Base-by-base conservation (phyloP, 805 yeast species). In the Komagataella kurtzmanii region DNA sequence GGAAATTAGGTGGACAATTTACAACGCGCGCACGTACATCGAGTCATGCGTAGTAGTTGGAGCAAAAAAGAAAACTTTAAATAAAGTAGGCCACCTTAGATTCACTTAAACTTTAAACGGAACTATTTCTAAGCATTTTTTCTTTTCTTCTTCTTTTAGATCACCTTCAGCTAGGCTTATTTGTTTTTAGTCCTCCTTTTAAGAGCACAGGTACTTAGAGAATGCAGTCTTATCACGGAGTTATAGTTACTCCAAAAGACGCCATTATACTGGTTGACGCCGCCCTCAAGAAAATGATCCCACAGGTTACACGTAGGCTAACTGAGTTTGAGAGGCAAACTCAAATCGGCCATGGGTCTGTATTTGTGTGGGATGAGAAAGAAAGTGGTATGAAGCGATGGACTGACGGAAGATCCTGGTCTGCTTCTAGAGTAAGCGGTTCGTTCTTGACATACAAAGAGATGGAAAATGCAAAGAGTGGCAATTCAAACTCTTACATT, bases 371-470 rank as follows among this genome's bases (percentile, higher is more conserved):
- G 89, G 83, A 80, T 61, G 90, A 84, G 61, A 68, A 73, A 12
- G 82, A 79, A 57, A 79, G 86, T 46, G 84, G 81, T 17, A 82
- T 85, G 80, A 75, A 80, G 55, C 67, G 90, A 24, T 84, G 91
- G 90, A 84, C 90, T 1, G 91, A 84, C 59, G 88, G 90, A 17
- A 75, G 76, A 55, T 72, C 75, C 40, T 84, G 91, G 90, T 72
- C 80, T 53, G 86, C 89, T 2, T 79, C 85, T 0, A 71, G 88
- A 53, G 88, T 85, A 1, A 72, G 74, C 3, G 85, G 86, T 3
- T 71, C 76, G 1, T 83, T 83, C 58, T 65, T 83, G 30, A 75
- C 79, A 3, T 83, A 83, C 62, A 73, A 77, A 50, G 88, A 84
- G 60, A 74, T 81, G 71, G 81, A 79, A 50, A 46, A 49, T n/a